Base-by-base conservation (phyloP, 2,329 filamentous ascomycete genomes). In the Penicillium sp. region DNA sequence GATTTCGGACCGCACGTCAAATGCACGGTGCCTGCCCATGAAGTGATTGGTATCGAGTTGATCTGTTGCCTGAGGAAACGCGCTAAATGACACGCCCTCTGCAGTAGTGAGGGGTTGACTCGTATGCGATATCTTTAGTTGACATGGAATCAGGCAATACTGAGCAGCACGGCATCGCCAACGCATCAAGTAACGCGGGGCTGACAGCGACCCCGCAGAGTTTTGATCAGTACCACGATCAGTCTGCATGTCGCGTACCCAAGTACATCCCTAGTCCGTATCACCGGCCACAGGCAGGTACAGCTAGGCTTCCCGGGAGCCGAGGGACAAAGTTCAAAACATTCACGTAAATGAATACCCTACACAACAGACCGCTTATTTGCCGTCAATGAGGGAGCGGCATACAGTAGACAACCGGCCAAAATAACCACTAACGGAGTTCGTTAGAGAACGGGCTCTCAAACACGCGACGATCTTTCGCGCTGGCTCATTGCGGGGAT, bases 381-480 rank as follows among this genome's bases (percentile, higher is more conserved):
- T 31, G 31, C 18, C 46, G 36, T 22, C n/a, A 25, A 24, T n/a
- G 38, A 25, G 39, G 10, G 39, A 41, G 39, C 13, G 22, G 39
- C 33, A 36, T 9, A 35, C 20, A 2, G 20, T 22, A 25, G 39
- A 41, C 10, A 16, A 16, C 14, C 20, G 4, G 5, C 41, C 14
- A 31, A 13, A 16, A 28, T 38, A 22, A 38, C 39, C 50, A 51
- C 48, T 51, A 16, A 42, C 25, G 31, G 18, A 33, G 53, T 57
- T 56, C 51, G 41, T 55, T 44, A 56, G 49, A 62, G 54, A 44
- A 62, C 52, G 48, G 56, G 35, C 36, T 44, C 55, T 53, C 49
- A 64, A 63, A 58, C 47, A 49, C 8, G 35, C 51, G 63, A 54
- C 53, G 56, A 67, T 64, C 60, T 47, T 38, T 41, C 38, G 43